These are phyloP conservation scores for Xerocomus cyaneibrunnescens DNA, from an alignment of 1,284 basidiomycete genomes.

Conservation along the genomic window DNA sequence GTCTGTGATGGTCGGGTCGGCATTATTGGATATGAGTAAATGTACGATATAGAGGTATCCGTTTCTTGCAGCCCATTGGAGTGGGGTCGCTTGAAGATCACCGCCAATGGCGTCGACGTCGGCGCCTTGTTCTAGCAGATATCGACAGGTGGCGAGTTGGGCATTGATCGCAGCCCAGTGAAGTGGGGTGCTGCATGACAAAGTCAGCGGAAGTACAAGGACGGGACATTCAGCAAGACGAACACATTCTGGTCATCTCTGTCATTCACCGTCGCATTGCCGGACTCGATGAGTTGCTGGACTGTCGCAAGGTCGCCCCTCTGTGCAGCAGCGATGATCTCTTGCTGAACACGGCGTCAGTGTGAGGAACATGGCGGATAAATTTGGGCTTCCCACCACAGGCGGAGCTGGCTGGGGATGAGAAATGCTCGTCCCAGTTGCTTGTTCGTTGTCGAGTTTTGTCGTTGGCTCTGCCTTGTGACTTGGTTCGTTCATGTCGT, in stretches of 20 bases:
- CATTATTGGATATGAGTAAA: slow-evolving; percentile 83
- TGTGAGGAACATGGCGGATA: neutral
- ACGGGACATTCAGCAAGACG: slow-evolving; percentile 12
- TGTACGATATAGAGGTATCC: slow-evolving; percentile 96
- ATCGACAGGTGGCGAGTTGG: slow-evolving; percentile 75
- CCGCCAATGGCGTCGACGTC: slow-evolving; percentile 94
- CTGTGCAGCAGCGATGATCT: slow-evolving; percentile 86
- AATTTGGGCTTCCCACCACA: slow-evolving; percentile 17
- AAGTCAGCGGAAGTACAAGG: slow-evolving; percentile 7
- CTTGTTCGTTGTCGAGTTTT: slow-evolving; percentile 33
- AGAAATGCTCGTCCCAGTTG: slow-evolving; percentile 29
- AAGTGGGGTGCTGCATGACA: slow-evolving; percentile 62
- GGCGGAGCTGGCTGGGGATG: slow-evolving; percentile 27
- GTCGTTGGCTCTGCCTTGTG: slow-evolving; percentile 36
- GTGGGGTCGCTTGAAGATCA: slow-evolving; percentile 91
- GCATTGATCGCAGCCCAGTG: slow-evolving; percentile 98
- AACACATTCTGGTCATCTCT: slow-evolving; percentile 85
- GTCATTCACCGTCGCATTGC: slow-evolving; percentile 73
- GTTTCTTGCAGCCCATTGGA: slow-evolving; percentile 98
- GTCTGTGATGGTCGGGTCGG: slow-evolving; percentile 90
- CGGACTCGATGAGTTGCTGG: slow-evolving; percentile 70
- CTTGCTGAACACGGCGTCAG: slow-evolving; percentile 32
- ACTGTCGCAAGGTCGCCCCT: slow-evolving; percentile 78
- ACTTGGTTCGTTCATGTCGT: slow-evolving; percentile 34
- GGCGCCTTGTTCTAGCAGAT: slow-evolving; percentile 90